Base-by-base conservation (phyloP, 148 eudicot genomes). In the Cornus suecica region DNA sequence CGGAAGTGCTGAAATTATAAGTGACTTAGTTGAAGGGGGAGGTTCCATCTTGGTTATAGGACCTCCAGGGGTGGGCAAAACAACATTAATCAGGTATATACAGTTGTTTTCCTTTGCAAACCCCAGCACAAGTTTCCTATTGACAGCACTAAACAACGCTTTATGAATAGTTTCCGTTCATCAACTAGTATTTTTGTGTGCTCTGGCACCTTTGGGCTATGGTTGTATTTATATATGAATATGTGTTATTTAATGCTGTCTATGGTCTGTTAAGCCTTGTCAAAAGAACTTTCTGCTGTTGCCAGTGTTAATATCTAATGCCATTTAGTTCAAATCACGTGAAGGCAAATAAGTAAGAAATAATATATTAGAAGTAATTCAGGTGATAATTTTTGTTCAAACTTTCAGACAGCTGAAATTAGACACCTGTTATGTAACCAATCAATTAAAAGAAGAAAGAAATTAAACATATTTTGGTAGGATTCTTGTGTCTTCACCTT, bases 31-130 rank as follows among this genome's bases (percentile, higher is more conserved):
- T 71, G 94, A 92, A 80, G 87, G 94, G 37, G 94, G 92, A 82
- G 97, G 95, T 80, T 95, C 99, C 70, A 87, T 95, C 71, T 90
- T 95, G 90, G 93, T 95, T 75, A 89, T 95, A 78, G 99, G 99
- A 69, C 99, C 99, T 61, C 99, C 99, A 70, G 99, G 99, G 81
- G 99, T 95, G 72, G 99, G 99, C 75, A 95, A 95, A 84, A 95
- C 97, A 67, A 95, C 99, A 77, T 83, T 95, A 71, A 95, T 95
- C 86, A 92, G 99, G 99, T 95, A 87, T 72, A 63, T 51, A 65
- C 23, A 42, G 62, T 74, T 25, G 23, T 42, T 27, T 8, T 31
- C 22, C 34, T 72, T 32, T 37, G 27, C 62, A 58, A 58, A 58
- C 18, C 62, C 62, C 24, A 0, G 23, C 62, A 58, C 8, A 70